Evolutionary conservation across 2,329 filamentous ascomycete species (phyloP), one percentile per base, ranked within the genome.

Genomic region (Aspergillus fumigatus): DNA sequence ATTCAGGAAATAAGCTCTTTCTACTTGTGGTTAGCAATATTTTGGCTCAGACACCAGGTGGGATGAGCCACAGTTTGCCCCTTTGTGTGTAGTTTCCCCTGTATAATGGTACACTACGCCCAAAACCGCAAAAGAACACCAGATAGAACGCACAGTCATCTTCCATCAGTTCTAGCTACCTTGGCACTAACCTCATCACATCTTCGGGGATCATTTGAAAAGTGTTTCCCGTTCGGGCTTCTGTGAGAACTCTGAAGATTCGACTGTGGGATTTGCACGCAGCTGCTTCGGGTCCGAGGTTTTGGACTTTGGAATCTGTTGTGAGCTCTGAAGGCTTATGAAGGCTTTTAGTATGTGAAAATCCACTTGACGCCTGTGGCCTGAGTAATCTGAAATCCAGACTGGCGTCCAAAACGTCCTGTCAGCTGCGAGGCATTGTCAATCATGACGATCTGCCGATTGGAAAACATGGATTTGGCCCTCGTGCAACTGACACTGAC

Each of bases 401-500:
- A 43, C 17, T 26, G 25, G 25, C 25, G 25, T 26, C 25, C 25
- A 26, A 7, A 26, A 26, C 25, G 25, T 5, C 32, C 32, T 35
- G 32, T 47, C 19, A 23, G 2, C 43, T 11, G 19, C 25, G n/a
- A 47, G 23, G 43, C 19, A 51, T 40, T 21, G 49, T 27, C 49
- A 51, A 51, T 38, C 49, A 38, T 50, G 48, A 25, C 48, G 48
- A 50, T 50, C 48, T 51, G 49, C 27, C 49, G 27, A 7, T 29
- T 38, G 49, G 32, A 40, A 25, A 23, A 51, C 43, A 47, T 25
- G 43, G 43, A 47, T 47, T 47, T 23, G 23, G 4, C 21, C 19
- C 43, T 47, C 43, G 43, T 47, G 43, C 43, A 47, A 25, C 43
- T 47, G 43, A 21, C 21, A 47, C 43, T 26, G 43, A 21, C 21